Evolutionary conservation across 345 rosid genomes (phyloP).

Genomic region (Noccaea caerulescens): DNA sequence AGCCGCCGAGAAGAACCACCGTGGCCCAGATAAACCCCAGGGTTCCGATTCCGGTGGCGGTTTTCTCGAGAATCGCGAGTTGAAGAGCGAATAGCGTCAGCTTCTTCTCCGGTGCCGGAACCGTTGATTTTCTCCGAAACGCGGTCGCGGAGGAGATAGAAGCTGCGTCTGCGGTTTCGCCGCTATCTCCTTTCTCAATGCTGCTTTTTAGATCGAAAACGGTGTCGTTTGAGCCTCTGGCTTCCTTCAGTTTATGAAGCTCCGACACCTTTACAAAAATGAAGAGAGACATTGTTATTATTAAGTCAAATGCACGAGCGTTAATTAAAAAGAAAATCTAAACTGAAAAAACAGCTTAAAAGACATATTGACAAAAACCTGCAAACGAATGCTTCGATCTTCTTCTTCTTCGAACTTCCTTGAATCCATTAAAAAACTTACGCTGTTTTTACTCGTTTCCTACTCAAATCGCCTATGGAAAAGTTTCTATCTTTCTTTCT

Average conservation of each 20-base stretch:
- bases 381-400: constrained; percentile 58
- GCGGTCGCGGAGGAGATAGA: constrained; percentile 43
- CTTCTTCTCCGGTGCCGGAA: constrained; percentile 76
- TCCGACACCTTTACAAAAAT: constrained; percentile 47
- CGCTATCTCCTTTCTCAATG: constrained; percentile 58
- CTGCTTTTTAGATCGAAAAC: constrained; percentile 62
- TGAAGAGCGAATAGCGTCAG: constrained; percentile 85
- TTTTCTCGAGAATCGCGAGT: constrained; percentile 82
- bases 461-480: constrained; percentile 3
- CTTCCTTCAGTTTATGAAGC: constrained; percentile 53
- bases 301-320: not conserved
- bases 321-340: not conserved
- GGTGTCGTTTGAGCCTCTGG: constrained; percentile 56
- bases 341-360: not conserved
- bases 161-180: constrained; percentile 49
- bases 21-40: constrained; percentile 98
- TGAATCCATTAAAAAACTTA: constrained; percentile 43
- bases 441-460: not conserved
- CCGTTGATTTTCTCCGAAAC: constrained; percentile 32
- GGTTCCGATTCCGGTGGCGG: constrained; percentile 84
- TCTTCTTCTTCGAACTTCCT: constrained; percentile 43
- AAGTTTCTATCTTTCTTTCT: constrained; percentile 9
- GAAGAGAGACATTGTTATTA: not conserved
- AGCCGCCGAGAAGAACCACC: constrained; percentile 90
- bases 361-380: constrained; percentile 32